Evolutionary conservation across 2,329 filamentous ascomycete genomes (phyloP), one percentile per base, ranked within the genome.

Genomic region (Penicillium sp.): DNA sequence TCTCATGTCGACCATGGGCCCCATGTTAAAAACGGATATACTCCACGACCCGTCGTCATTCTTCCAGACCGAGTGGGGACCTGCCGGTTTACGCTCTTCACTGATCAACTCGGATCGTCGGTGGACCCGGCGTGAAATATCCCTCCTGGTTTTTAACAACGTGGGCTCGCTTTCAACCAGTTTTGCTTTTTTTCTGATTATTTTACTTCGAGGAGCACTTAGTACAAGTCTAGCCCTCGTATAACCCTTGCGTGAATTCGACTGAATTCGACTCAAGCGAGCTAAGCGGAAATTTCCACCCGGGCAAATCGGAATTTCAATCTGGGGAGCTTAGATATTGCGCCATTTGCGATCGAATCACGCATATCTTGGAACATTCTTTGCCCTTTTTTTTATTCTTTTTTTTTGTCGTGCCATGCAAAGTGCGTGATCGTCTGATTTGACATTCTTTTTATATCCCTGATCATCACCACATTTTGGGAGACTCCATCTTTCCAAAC

Each of bases 21-120:
- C 36, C 52, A 34, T 50, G 21, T 29, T 9, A 39, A 41, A n/a
- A 53, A 21, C 51, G 34, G 50, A 52, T 45, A 40, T 46, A 57
- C 63, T 65, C 64, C 65, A 68, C 65, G 60, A 48, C 57, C 53
- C 57, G 55, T 65, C 67, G 66, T 70, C 66, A 62, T 65, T 53
- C 64, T 62, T 70, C 67, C 67, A 70, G 65, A 62, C 68, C 64
- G 47, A 53, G 58, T 55, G 38, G 62, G 58, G 58, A 63, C 65
- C 57, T 33, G 55, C 51, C 61, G 60, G 62, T 63, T 59, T 38
- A 49, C 50, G 55, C 53, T 34, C 36, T 40, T 19, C 21, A 19
- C 51, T 51, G 57, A 57, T 57, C 53, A 34, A 34, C 53, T 61
- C 59, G 60, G 65, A 70, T 69, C 65, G 51, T 57, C 58, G 50